Percentiles rank a stretch among this genome's conserved stretches.
Conservation (phyloP, 352 stramenopile genomes). For the Pythium apleroticum region DNA sequence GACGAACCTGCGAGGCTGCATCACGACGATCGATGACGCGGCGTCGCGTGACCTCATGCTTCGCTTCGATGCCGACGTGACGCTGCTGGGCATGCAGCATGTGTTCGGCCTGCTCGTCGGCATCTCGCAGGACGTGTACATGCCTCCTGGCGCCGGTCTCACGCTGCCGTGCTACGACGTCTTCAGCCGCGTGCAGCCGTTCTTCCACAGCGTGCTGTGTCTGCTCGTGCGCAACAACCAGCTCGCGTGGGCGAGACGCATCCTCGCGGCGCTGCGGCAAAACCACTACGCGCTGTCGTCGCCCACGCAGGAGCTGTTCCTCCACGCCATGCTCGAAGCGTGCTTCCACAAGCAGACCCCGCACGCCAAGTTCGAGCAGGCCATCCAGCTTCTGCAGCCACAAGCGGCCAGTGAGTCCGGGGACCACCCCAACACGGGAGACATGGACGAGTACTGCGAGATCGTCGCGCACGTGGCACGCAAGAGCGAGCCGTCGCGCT, state of each 20-base stretch:
- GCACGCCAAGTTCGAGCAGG: constrained; percentile 39
- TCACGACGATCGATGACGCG: constrained; percentile 59
- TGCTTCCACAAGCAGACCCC: constrained; percentile 52
- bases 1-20: constrained; percentile 49
- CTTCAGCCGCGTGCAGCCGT: constrained; percentile 74
- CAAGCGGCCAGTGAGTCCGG: not conserved
- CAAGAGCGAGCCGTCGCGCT: constrained; percentile 80
- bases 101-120: constrained; percentile 73
- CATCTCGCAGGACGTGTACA: constrained; percentile 80
- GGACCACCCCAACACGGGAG: constrained; percentile 14
- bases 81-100: constrained; percentile 63
- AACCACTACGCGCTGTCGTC: constrained; percentile 63
- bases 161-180: constrained; percentile 71
- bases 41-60: constrained; percentile 65
- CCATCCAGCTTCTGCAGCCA: constrained; percentile 55
- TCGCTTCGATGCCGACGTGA: constrained; percentile 76
- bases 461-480: constrained; percentile 81
- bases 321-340: constrained; percentile 77
- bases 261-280: constrained; percentile 46
- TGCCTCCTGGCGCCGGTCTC: constrained; percentile 44
- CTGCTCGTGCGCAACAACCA: constrained; percentile 71
- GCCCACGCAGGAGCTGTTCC: constrained; percentile 74
- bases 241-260: constrained; percentile 46
- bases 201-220: constrained; percentile 74
- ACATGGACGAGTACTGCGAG: constrained; percentile 83